These are phyloP conservation scores for Emmonsiellopsis sp. DNA, from an alignment of 2,329 filamentous ascomycete genomes.

Conservation along the genomic window DNA sequence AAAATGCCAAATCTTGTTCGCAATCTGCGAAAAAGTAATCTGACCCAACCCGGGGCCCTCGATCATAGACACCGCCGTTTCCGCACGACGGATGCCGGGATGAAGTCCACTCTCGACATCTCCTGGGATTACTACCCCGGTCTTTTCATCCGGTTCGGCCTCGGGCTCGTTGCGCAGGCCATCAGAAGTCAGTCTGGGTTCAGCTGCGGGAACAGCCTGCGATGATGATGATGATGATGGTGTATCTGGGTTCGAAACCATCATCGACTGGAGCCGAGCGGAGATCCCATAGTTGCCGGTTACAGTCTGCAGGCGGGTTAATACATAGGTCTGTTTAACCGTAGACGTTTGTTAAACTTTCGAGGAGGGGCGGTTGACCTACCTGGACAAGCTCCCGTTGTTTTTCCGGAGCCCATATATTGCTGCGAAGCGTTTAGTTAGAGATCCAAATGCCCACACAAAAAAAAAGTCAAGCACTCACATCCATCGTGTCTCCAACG, in stretches of 20 bases:
- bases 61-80: not conserved
- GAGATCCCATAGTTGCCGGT: constrained; percentile 60
- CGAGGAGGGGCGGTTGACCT: not conserved
- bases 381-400: constrained; percentile 49
- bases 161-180: constrained; percentile 7
- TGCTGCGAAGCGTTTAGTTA: constrained; percentile 34
- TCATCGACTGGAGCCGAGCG: constrained; percentile 54
- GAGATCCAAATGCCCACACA: constrained; percentile 4
- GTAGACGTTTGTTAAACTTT: not conserved
- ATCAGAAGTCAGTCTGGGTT: constrained; percentile 11
- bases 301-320: constrained; percentile 30
- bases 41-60: constrained; percentile 6
- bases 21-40: constrained; percentile 49
- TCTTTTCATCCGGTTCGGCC: not conserved
- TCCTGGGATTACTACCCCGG: not conserved
- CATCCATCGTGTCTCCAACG: constrained; percentile 61
- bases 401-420: constrained; percentile 59
- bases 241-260: constrained; percentile 46
- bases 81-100: not conserved
- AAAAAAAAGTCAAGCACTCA: constrained; percentile 29
- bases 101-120: not conserved
- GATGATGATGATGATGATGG: not conserved
- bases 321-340: not conserved
- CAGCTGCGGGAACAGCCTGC: constrained; percentile 13
- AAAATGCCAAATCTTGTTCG: constrained; percentile 67